Base-by-base conservation (phyloP, 2,329 filamentous ascomycete genomes). In the Ceratocystis cacaofunesta region DNA sequence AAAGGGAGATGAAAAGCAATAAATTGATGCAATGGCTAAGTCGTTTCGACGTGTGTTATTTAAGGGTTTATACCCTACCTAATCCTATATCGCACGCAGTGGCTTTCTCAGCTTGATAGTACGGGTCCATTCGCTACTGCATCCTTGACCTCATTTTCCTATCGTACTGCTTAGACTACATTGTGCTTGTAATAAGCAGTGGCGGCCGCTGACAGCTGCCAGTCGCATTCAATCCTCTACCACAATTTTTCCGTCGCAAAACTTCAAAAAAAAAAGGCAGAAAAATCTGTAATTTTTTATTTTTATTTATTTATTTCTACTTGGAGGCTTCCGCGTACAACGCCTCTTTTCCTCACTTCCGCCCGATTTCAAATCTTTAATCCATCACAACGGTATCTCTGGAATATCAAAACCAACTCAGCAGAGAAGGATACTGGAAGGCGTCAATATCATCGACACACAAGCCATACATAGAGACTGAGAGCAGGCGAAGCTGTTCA, bases 1-100 rank as follows among this genome's bases (percentile, higher is more conserved):
- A 48, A 28, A 52, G 19, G 41, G 28, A 65, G 58, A 68, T 58
- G 64, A 67, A 48, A 62, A 64, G 65, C 32, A 64, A 43, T 4
- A 10, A 22, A 50, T 10, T 50, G 5, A n/a, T n/a, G 15, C 17
- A 25, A 12, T 22, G 48, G 48, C 48, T 15, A 5, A 5, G n/a
- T 50, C 8, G 32, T 25, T 50, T 50, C n/a, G 17, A 8, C 3
- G 32, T 15, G 36, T 3, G 5, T 2, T 0, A 1, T 3, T 6
- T 5, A 12, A 52, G 22, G 48, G 48, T 52, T 3, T 6, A 28
- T 2, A 52, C 48, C 48, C 48, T 52, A 50, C 48, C 48, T 52
- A 50, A 2, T 5, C 1, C 3, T 25, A 2, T 2, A 25, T 25
- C 22, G 2, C 22, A 25, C 22, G 22, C 0, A 25, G 22, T 25